phyloP scores from a whole-genome alignment of 192 early-diverging fungal genomes.

The Mortierella hygrophila region DNA sequence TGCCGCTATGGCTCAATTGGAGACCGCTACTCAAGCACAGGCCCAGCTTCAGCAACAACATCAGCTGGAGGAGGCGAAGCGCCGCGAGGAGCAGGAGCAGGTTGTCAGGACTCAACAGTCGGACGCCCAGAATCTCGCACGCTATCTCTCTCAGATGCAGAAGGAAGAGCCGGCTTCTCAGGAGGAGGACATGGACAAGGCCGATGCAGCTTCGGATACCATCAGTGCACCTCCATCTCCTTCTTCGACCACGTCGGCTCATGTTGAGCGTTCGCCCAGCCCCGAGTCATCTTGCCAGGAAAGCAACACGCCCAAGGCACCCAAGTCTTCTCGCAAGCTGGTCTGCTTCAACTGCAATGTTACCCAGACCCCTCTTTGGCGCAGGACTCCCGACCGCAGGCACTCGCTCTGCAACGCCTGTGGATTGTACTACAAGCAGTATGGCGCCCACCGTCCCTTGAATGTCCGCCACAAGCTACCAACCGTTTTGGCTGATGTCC shows the following conservation, averaged over 20 bases:
- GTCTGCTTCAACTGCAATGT: slow-evolving; percentile 84
- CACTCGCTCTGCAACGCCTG: slow-evolving; percentile 90
- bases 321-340: slow-evolving; percentile 60
- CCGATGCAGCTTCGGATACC: slow-evolving; percentile 16
- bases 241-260: slow-evolving; percentile 25
- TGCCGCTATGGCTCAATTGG: slow-evolving; percentile 3
- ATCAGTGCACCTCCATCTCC: slow-evolving; percentile 24
- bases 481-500: slow-evolving; percentile 31
- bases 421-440: slow-evolving; percentile 74
- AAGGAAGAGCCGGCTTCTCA: slow-evolving; percentile 17
- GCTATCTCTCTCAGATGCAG: slow-evolving; percentile 41
- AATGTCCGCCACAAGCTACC: slow-evolving; percentile 66
- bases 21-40: slow-evolving; percentile 18
- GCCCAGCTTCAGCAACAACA: slow-evolving; percentile 16
- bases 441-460: slow-evolving; percentile 68
- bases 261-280: slow-evolving; percentile 35
- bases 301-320: neutral
- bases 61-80: slow-evolving; percentile 6
- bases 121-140: slow-evolving; percentile 47
- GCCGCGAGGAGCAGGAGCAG: slow-evolving; percentile 2
- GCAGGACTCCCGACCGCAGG: slow-evolving; percentile 77
- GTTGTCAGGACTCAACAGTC: slow-evolving; percentile 28
- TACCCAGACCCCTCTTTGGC: slow-evolving; percentile 83
- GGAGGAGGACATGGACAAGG: slow-evolving; percentile 15
- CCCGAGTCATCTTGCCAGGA: slow-evolving; percentile 14